Base-by-base conservation (phyloP, 179 eudicot genomes). In the Actinidia polygama region DNA sequence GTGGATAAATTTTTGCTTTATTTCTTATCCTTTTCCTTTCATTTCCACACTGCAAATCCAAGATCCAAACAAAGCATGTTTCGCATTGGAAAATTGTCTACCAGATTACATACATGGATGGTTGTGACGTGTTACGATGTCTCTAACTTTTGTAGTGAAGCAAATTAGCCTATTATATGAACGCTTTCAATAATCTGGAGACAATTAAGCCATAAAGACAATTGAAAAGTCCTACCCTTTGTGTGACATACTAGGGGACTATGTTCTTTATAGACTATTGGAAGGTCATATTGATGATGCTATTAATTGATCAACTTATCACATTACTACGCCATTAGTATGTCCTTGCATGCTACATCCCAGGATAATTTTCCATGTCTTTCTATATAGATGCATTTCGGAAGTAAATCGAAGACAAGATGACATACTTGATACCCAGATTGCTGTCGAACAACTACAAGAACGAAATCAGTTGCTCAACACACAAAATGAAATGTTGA, bases 401-500 rank as follows among this genome's bases (percentile, higher is more conserved):
- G 92, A 92, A 84, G 67, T 86, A 75, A 75, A 86, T 70, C 85
- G 79, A 83, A 91, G 82, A 76, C 90, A 91, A 51, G 79, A 89
- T 69, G 92, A 92, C 77, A 77, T 84, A 14, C 83, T 92, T 46
- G 85, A 87, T 44, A 71, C 78, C 44, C 86, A 87, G 79, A 73
- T 92, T 72, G 83, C 85, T 7, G 63, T 92, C 24, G 92, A 89
- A 84, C 92, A 90, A 75, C 74, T 89, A 59, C 85, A 86, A 81
- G 90, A 88, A 73, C 87, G 90, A 14, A 93, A 82, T 78, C 93
- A 88, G 87, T 79, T 89, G 85, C 85, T 92, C 69, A 80, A 80
- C 14, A 84, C 91, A 58, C 92, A 91, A 83, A 92, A 92, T 85
- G 90, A 92, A 70, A 85, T 92, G 92, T 80, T 92, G 67, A 92